Percentiles rank a stretch among this genome's conserved stretches.
These are phyloP conservation scores for Byssochlamys sp. DNA, from an alignment of 2,329 filamentous ascomycete genomes.

Conservation along the genomic window DNA sequence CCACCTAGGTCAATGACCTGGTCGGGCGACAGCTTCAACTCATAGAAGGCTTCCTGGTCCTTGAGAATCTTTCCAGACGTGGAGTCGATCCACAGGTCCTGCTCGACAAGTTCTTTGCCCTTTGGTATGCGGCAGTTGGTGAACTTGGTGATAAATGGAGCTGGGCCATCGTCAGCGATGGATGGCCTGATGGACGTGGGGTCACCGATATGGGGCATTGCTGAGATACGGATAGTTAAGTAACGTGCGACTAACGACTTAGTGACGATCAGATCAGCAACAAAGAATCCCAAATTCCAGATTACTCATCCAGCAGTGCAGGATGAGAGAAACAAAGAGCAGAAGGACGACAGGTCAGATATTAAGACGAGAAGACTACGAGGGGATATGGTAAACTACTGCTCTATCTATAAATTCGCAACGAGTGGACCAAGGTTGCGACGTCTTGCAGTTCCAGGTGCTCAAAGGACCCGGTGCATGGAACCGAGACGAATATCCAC, in stretches of 20 bases:
- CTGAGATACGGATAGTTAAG: not conserved
- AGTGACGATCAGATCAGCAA: not conserved
- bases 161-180: slow-evolving; percentile 20
- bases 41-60: slow-evolving; percentile 51
- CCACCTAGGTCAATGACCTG: slow-evolving; percentile 68
- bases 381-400: not conserved
- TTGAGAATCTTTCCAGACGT: slow-evolving; percentile 70
- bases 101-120: slow-evolving; percentile 56
- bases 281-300: not conserved
- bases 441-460: not conserved
- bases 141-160: slow-evolving; percentile 63
- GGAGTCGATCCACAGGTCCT: slow-evolving; percentile 84
- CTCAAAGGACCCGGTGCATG: not conserved
- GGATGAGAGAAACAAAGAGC: not conserved
- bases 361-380: not conserved
- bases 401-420: not conserved
- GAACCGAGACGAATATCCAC: not conserved
- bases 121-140: slow-evolving; percentile 76
- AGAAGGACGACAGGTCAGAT: not conserved
- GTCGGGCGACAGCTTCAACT: slow-evolving; percentile 49
- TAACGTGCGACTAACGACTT: not conserved
- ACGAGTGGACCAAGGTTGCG: not conserved
- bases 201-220: not conserved
- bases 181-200: slow-evolving; percentile 23
- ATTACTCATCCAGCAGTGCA: not conserved